Conservation (phyloP, 768 basidiomycete species). For the Cantharellus cinnabarinus region DNA sequence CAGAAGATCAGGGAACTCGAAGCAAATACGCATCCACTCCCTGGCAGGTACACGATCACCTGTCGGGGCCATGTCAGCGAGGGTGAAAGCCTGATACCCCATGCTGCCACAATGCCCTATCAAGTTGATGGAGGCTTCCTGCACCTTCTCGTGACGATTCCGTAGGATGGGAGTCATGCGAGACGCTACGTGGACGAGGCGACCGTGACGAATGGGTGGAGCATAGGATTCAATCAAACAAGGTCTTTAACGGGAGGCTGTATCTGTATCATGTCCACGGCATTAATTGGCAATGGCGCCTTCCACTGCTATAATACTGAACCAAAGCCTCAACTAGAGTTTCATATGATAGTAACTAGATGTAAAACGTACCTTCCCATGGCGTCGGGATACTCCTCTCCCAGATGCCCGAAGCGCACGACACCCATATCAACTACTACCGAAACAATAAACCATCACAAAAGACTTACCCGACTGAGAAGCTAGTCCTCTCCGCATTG, state of each 20-base stretch:
- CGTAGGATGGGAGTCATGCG: constrained; percentile 99
- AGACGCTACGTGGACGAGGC: constrained; percentile 39
- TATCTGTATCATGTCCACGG: constrained; percentile 99
- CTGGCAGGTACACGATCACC: constrained; percentile 98
- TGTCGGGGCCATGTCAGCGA: constrained; percentile 9
- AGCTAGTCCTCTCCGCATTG: constrained; percentile 85
- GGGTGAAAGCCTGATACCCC: constrained; percentile 2
- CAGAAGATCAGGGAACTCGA: constrained; percentile 86
- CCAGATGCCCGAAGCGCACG: constrained; percentile 93
- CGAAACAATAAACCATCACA: background rate
- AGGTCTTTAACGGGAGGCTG: constrained; percentile 99
- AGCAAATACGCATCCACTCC: constrained; percentile 99
- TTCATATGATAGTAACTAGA: background rate
- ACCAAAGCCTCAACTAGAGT: background rate
- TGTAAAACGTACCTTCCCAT: constrained; percentile 37
- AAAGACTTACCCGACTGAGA: constrained; percentile 40
- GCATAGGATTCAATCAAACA: constrained; percentile 33
- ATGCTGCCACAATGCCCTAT: constrained; percentile 53
- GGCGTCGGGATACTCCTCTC: constrained; percentile 98
- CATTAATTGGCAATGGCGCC: constrained; percentile 92
- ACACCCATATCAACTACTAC: constrained; percentile 30
- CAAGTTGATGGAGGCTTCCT: constrained; percentile 97
- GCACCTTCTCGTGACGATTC: constrained; percentile 98
- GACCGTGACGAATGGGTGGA: constrained; percentile 10
- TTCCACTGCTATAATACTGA: constrained; percentile 92